Evolutionary conservation across 2,329 filamentous ascomycete species (phyloP).

Genomic region (Exophiala phaeomuriformis): DNA sequence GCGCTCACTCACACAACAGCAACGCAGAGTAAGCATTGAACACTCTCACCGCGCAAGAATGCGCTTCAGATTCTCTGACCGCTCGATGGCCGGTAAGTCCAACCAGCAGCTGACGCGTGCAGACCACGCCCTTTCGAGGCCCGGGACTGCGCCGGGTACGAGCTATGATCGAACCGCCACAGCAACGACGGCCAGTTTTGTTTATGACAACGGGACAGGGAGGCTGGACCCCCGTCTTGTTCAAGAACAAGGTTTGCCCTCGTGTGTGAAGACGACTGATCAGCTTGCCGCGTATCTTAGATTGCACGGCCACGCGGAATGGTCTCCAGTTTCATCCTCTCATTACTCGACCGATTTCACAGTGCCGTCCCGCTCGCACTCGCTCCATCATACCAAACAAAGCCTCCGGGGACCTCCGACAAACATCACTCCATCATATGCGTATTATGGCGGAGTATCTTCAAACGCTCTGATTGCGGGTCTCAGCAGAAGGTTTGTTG

Average conservation of each 20-base stretch:
- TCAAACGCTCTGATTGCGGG: constrained; percentile 2
- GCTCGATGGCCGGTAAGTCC: background rate
- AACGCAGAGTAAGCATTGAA: background rate
- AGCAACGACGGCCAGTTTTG: constrained; percentile 2
- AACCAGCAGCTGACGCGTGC: background rate
- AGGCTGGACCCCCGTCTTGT: constrained; percentile 8
- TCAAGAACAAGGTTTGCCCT: constrained; percentile 6
- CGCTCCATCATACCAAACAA: background rate
- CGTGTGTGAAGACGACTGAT: constrained; percentile 8
- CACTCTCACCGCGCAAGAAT: background rate
- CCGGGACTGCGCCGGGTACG: background rate
- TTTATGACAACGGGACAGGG: constrained; percentile 14
- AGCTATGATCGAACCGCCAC: background rate
- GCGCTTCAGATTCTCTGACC: background rate
- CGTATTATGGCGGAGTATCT: background rate
- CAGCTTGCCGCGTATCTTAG: constrained; percentile 10
- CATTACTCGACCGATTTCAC: constrained; percentile 5
- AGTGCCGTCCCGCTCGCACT: background rate
- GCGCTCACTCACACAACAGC: too few species aligned
- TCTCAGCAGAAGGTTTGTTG: constrained; percentile 8
- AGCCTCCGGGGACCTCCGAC: background rate
- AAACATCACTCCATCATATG: background rate
- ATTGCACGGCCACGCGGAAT: background rate
- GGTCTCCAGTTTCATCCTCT: constrained; percentile 5
- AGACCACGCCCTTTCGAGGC: background rate